phyloP scores from a whole-genome alignment of 2,329 filamentous ascomycete species.

The Pyricularia grisea region DNA sequence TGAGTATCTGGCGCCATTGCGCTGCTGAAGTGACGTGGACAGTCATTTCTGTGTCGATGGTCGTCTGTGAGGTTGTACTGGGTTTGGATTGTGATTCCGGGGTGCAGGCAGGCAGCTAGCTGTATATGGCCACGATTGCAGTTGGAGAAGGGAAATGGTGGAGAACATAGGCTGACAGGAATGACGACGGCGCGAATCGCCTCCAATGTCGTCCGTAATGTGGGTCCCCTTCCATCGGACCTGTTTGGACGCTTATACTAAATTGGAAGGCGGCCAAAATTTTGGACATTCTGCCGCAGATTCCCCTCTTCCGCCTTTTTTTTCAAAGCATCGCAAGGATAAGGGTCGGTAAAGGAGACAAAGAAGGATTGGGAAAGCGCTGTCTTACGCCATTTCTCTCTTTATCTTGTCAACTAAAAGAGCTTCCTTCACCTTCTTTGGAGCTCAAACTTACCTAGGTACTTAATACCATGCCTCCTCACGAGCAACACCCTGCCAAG shows the following conservation, averaged over 20 bases:
- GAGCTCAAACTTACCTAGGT: neutral
- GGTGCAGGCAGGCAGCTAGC: neutral
- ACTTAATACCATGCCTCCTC: neutral
- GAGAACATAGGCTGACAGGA: neutral
- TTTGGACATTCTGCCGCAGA: constrained; percentile 14
- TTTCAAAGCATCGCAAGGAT: neutral
- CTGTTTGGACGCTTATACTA: neutral
- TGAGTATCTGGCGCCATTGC: constrained; percentile 65
- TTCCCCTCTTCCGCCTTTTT: constrained; percentile 5
- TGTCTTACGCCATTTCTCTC: neutral
- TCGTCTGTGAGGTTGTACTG: neutral
- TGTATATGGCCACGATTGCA: neutral
- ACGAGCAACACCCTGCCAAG: constrained; percentile 2
- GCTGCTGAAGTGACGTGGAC: constrained; percentile 53
- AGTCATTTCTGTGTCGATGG: constrained; percentile 28
- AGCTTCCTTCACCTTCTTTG: neutral
- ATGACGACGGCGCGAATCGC: neutral
- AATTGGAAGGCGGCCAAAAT: constrained; percentile 14
- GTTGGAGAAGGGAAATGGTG: constrained; percentile 4
- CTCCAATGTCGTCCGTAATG: neutral
- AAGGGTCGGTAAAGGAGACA: neutral
- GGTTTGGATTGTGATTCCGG: neutral
- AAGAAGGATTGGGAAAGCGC: neutral
- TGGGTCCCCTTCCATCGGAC: neutral
- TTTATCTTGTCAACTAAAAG: neutral